Evolutionary conservation across 2,329 filamentous ascomycete genomes (phyloP).

Genomic region (Fusarium sp.): DNA sequence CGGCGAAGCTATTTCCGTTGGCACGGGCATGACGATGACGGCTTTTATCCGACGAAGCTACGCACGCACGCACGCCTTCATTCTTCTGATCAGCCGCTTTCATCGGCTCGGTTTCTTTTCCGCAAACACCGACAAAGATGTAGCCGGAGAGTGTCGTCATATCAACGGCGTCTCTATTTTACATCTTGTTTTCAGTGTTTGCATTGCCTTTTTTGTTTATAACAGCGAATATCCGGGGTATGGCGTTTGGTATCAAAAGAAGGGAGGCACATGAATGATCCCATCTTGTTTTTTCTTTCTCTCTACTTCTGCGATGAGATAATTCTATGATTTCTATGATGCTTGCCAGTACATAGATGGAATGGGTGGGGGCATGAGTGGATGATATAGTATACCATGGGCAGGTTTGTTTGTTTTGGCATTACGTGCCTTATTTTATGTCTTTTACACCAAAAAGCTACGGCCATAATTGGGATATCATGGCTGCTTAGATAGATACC

Average conservation of each 20-base stretch:
- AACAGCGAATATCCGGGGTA: slow-evolving; percentile 33
- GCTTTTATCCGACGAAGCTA: slow-evolving; percentile 7
- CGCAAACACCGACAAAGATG: slow-evolving; percentile 21
- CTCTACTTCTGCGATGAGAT: slow-evolving; percentile 27
- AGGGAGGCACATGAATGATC: slow-evolving; percentile 19
- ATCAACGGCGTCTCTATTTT: slow-evolving; percentile 4
- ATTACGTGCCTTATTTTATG: neutral
- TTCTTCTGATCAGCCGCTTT: slow-evolving; percentile 10
- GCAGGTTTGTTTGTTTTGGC: neutral
- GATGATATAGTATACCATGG: slow-evolving; percentile 34
- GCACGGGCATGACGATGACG: slow-evolving; percentile 2
- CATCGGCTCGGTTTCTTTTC: slow-evolving; percentile 23
- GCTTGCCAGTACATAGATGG: slow-evolving; percentile 21
- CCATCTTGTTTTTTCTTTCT: slow-evolving; percentile 3
- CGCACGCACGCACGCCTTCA: neutral
- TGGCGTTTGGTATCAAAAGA: slow-evolving; percentile 27
- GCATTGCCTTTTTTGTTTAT: neutral
- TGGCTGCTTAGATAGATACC: slow-evolving; percentile 27
- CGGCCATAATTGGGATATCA: slow-evolving; percentile 2
- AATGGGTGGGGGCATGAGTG: neutral
- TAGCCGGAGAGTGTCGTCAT: slow-evolving; percentile 16
- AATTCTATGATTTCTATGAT: slow-evolving; percentile 16
- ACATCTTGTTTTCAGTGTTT: slow-evolving; percentile 3
- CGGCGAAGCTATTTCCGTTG: slow-evolving; percentile 16
- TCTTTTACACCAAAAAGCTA: neutral